These are phyloP conservation scores for Melocanna baccifera DNA, from an alignment of 176 grass and related monocot genomes.

Conservation along the genomic window DNA sequence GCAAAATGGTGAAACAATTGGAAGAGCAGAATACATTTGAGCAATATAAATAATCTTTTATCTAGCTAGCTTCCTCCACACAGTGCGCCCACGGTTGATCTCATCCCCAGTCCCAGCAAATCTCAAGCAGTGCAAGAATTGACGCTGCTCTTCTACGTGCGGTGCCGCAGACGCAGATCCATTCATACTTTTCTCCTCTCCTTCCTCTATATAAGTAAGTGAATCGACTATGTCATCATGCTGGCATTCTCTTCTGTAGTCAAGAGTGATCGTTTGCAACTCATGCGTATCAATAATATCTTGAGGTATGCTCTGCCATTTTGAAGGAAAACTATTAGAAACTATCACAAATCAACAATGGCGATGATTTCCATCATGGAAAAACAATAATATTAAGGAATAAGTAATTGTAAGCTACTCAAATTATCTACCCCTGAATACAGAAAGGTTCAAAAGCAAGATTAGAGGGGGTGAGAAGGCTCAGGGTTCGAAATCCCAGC, in stretches of 20 bases:
- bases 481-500: no score
- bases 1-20: constrained; percentile 19
- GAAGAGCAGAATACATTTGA: constrained; percentile 3
- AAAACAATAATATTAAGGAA: not conserved
- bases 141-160: constrained; percentile 38
- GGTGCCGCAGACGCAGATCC: constrained; percentile 40
- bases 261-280: constrained; percentile 95
- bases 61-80: constrained; percentile 82
- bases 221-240: constrained; percentile 86
- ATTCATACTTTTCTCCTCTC: constrained; percentile 42
- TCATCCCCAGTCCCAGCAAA: constrained; percentile 62
- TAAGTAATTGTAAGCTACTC: not conserved
- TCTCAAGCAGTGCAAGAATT: constrained; percentile 85
- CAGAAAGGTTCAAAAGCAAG: not conserved
- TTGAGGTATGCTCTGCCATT: constrained; percentile 91
- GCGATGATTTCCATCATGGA: not conserved
- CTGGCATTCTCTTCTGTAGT: constrained; percentile 94
- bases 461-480: not conserved
- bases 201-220: constrained; percentile 72
- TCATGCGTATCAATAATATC: constrained; percentile 95
- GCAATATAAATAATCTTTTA: constrained; percentile 21
- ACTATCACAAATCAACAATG: constrained; percentile 15
- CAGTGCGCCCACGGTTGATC: constrained; percentile 85
- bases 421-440: not conserved
- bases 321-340: constrained; percentile 8